A percentile compares a stretch with the other conserved stretches of the same genome.
Conservation (phyloP, 2,329 filamentous ascomycete species). For the Curvularia sp. region DNA sequence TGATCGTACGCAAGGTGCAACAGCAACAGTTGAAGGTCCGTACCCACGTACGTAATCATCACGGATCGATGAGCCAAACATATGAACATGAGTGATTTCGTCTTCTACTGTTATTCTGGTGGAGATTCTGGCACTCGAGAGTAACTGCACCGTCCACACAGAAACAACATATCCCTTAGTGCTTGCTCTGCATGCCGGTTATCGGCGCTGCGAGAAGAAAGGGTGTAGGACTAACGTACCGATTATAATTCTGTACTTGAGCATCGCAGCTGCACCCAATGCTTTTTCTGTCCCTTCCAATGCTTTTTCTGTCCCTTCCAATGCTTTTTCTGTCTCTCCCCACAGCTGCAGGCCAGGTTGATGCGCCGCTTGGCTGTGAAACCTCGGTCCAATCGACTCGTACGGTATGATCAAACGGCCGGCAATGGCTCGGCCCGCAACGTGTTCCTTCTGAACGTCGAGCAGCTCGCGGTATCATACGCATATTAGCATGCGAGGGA, state of each 20-base stretch:
- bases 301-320: too few species aligned
- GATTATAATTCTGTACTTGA: too few species aligned
- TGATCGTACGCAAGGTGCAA: not conserved
- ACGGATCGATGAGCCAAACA: not conserved
- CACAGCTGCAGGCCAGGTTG: too few species aligned
- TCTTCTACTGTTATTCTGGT: not conserved
- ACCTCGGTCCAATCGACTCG: too few species aligned
- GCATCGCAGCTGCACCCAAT: too few species aligned
- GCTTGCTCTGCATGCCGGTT: not conserved
- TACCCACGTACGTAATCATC: not conserved
- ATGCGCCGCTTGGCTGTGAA: too few species aligned
- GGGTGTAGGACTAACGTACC: too few species aligned
- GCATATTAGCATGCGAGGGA: not conserved
- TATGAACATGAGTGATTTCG: not conserved
- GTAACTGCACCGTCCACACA: not conserved
- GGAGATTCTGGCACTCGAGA: not conserved
- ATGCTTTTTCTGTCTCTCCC: too few species aligned
- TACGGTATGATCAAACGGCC: not conserved
- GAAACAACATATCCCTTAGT: not conserved
- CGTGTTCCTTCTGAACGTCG: not conserved
- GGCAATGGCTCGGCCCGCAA: not conserved
- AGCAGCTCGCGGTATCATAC: not conserved
- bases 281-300: too few species aligned
- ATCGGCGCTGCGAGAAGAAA: too few species aligned
- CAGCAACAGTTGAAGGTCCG: not conserved